Evolutionary conservation across 768 basidiomycete genomes (phyloP), one percentile per base, ranked within the genome.

Genomic region (Boletus patriciae): DNA sequence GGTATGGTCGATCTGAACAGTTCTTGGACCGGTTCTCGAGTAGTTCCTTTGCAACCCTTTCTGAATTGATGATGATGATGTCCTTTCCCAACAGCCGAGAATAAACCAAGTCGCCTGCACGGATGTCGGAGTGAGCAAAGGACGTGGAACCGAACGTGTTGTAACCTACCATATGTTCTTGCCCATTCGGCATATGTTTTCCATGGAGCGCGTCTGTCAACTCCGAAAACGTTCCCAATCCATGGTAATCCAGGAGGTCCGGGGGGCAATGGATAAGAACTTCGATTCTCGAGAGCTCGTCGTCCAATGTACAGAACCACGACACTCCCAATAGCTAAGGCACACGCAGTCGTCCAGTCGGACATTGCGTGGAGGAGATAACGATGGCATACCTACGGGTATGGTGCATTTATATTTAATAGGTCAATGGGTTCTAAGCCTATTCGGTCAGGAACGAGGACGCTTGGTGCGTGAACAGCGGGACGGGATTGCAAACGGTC

Each of bases 31-130:
- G 59, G 5, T 36, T 40, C 7, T 62, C 61, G 15, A 62, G 29
- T 0, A 62, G 15, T 4, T 62, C 60, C 23, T 27, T 48, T 0
- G 59, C 60, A 6, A 42, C 13, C 9, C 27, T 43, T 19, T 62
- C 60, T 16, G 60, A 62, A 15, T 53, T 58, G 21, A 62, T 29
- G 38, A 62, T 52, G 18, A 62, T 58, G 19, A 62, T 21, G 3
- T 56, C 59, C 16, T 44, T 50, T 12, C 59, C 59, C 1, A 58
- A 25, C 3, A 44, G 7, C 4, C 42, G 27, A 18, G 31, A 19
- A 31, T 58, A 49, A 10, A 60, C 18, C 1, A 60, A 18, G 41
- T 52, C 50, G 6, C 60, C 58, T 61, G 27, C 0, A 37, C 1
- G 0, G 1, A 45, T 13, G 40, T 31, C n/a, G 1, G 1, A 8